These are phyloP conservation scores for Phytophthora fragariaefolia DNA, from an alignment of 352 stramenopile species.

Conservation along the genomic window DNA sequence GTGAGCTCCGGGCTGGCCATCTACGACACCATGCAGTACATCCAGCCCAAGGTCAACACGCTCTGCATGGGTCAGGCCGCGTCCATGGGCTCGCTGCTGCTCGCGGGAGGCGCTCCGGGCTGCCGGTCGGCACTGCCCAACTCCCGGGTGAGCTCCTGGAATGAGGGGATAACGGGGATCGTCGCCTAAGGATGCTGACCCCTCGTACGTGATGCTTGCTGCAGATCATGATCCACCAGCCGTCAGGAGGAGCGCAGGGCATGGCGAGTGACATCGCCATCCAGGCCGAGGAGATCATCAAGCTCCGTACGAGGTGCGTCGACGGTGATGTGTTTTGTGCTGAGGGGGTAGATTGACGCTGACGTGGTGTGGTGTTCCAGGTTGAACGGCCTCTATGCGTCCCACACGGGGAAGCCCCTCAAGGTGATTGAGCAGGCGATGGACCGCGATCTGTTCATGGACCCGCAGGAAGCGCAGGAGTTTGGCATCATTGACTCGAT, in stretches of 20 bases:
- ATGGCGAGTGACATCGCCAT: conserved; percentile 99
- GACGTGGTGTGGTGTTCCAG: conserved; percentile 32
- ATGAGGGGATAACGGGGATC: neutral
- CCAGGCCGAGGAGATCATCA: conserved; percentile 98
- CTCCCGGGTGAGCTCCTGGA: conserved; percentile 72
- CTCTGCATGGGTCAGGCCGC: conserved; percentile 97
- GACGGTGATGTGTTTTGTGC: neutral
- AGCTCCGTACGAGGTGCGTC: conserved; percentile 72
- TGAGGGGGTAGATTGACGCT: neutral
- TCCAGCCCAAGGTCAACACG: conserved; percentile 97
- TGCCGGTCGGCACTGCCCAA: conserved; percentile 94
- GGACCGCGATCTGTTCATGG: conserved; percentile 90
- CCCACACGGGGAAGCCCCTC: conserved; percentile 79
- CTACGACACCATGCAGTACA: conserved; percentile 99
- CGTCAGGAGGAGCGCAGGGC: conserved; percentile 94
- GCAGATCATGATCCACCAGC: conserved; percentile 98
- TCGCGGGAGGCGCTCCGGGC: conserved; percentile 92
- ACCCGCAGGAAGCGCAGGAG: conserved; percentile 69
- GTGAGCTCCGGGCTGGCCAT: conserved; percentile 98
- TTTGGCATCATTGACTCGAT: conserved; percentile 89
- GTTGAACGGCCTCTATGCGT: conserved; percentile 77
- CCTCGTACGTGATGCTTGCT: conserved; percentile 12
- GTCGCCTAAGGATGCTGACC: conserved; percentile 1
- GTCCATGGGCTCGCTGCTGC: conserved; percentile 96
- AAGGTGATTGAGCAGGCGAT: conserved; percentile 86